These are phyloP conservation scores for Pseudonitzschia multiseries DNA, from an alignment of 108 stramenopile species.

Conservation along the genomic window DNA sequence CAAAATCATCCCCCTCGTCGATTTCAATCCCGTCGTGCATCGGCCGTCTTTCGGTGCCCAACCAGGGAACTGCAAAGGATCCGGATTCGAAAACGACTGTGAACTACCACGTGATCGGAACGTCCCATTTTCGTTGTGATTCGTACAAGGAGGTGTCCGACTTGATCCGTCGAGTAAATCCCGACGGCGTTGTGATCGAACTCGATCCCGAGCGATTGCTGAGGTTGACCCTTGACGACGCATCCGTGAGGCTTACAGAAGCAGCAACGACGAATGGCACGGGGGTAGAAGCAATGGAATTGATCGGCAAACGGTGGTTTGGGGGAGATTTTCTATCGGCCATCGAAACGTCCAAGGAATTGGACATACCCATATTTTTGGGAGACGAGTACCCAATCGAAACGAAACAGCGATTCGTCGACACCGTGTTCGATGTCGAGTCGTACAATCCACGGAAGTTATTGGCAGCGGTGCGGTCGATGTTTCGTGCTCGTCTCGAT, in stretches of 20 bases:
- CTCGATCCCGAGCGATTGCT: constrained; percentile 53
- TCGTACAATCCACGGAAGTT: constrained; percentile 43
- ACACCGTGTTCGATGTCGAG: constrained; percentile 23
- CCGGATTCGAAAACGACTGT: background rate
- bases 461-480: constrained; percentile 12
- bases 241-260: background rate
- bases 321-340: constrained; percentile 58
- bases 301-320: constrained; percentile 25
- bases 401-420: constrained; percentile 35
- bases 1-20: background rate
- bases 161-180: constrained; percentile 39
- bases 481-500: constrained; percentile 21
- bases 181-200: constrained; percentile 58
- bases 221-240: constrained; percentile 49
- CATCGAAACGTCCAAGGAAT: constrained; percentile 39
- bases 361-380: constrained; percentile 54
- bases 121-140: constrained; percentile 57
- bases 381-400: constrained; percentile 57
- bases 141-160: constrained; percentile 46
- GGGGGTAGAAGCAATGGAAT: background rate
- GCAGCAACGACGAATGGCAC: constrained; percentile 6
- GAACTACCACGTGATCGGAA: constrained; percentile 42
- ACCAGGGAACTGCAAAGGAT: background rate
- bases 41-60: background rate
- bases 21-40: constrained; percentile 1